Base-by-base conservation (phyloP, 371 early-diverging fungal species). In the Rhizopus stolonifer region DNA sequence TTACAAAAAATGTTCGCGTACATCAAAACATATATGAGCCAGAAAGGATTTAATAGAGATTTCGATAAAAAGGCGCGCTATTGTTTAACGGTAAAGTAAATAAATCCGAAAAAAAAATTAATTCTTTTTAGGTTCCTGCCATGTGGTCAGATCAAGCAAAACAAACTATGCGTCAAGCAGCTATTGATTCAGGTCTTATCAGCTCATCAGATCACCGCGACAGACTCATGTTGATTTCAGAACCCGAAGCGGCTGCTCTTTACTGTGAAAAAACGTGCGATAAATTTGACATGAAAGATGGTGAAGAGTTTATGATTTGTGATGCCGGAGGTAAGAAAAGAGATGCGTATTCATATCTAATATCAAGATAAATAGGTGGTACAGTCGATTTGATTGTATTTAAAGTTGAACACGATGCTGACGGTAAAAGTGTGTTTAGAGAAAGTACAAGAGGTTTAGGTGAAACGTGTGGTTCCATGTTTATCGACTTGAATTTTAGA, bases 71-170 rank as follows among this genome's bases (percentile, higher is more conserved):
- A 58, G 29, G 73, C 64, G 32, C 69, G 77, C 13, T 77, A 69
- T 18, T 75, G 76, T 56, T 43, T 77, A 9, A 77, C 73, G 1
- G 77, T 72, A 66, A 49, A 64, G 39, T 1, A 25, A n/a, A 19
- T 14, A 46, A 19, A 38, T 43, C n/a, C n/a, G n/a, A n/a, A n/a
- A n/a, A n/a, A n/a, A n/a, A n/a, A n/a, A n/a, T n/a, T n/a, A n/a
- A n/a, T n/a, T n/a, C n/a, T n/a, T n/a, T n/a, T n/a, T 46, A 73
- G 48, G 78, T 82, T 5, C 83, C 83, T 17, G 83, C 83, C 22
- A 82, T 82, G 81, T 82, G 83, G 83, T 70, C 81, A 6, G 81
- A 80, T 51, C 69, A 69, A 36, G 76, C 83, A 19, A 82, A 82
- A 52, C 72, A 77, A 33, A 70, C 71, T n/a, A 82, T 82, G 83